Base-by-base conservation (phyloP, 495 filamentous ascomycete genomes). In the Xylaria flabelliformis region DNA sequence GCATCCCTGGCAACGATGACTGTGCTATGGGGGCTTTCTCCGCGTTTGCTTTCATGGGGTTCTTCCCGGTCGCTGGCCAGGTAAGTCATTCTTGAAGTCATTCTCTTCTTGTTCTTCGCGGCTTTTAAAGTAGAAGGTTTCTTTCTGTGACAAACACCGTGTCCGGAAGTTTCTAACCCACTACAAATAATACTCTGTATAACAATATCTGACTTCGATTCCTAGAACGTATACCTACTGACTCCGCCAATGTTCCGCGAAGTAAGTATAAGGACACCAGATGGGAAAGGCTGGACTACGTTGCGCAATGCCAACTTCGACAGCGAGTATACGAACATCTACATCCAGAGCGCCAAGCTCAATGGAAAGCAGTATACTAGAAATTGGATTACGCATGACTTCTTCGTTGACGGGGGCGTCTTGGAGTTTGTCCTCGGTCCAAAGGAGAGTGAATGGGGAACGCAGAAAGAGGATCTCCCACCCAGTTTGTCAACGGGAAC, bases 1-100 rank as follows among this genome's bases (percentile, higher is more conserved):
- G 92, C 4, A 88, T 94, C 42, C 91, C 91, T 3, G 91, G 91
- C 0, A 93, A 93, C 78, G 91, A 94, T 71, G 91, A 93, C 79
- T 90, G 89, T 64, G 91, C 91, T 21, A 92, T 93, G 91, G 92
- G 91, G 10, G 88, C 91, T 3, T 94, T 93, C 72, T 83, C 87
- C 5, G 89, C 89, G 0, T 88, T 93, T 46, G 87, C 87, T 46
- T 90, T 91, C 85, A 88, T 92, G 78, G 92, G 92, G 0, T 84
- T 93, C 2, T 94, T 91, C 78, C 92, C 92, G 0, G 89, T 92
- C 4, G 90, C 91, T 0, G 92, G 91, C 5, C 91, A 93, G 78
- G 84, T 61, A 39, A 61, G 58, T 9, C 21, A 61, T 21, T 41
- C 19, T 36, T 19, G 8, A 19, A 3, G 58, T 29, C 34, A 12